Evolutionary conservation across 2,329 filamentous ascomycete genomes (phyloP).

Genomic region (Colletotrichum tropicicola): DNA sequence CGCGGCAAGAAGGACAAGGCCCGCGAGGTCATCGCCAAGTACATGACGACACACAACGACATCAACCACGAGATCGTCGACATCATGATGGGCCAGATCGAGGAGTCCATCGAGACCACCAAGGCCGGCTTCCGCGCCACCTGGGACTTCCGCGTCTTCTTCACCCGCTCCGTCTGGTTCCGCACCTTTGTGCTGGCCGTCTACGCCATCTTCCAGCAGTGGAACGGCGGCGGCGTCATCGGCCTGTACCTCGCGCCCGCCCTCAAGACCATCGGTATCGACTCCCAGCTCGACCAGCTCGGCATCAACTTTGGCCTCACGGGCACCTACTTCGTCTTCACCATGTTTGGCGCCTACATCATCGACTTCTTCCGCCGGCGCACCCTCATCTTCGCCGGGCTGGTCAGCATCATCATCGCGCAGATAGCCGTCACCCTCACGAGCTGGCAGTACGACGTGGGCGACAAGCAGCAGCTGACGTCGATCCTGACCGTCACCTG

Average conservation of each 20-base stretch:
- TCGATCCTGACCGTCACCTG: constrained; percentile 53
- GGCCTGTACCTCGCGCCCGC: constrained; percentile 50
- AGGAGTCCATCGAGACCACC: constrained; percentile 51
- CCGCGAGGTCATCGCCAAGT: constrained; percentile 42
- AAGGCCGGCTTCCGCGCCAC: constrained; percentile 45
- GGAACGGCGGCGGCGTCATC: constrained; percentile 54
- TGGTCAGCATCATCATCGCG: constrained; percentile 48
- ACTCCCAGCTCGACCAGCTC: constrained; percentile 44
- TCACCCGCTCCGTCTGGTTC: constrained; percentile 52
- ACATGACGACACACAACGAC: constrained; percentile 49
- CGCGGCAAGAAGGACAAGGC: constrained; percentile 46
- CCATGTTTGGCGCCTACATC: constrained; percentile 49
- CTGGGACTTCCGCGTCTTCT: constrained; percentile 57
- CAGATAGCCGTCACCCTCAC: constrained; percentile 56
- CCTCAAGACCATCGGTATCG: constrained; percentile 51
- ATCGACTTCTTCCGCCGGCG: constrained; percentile 51
- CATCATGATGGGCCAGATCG: constrained; percentile 51
- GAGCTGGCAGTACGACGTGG: constrained; percentile 52
- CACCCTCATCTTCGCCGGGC: constrained; percentile 43
- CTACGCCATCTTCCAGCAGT: constrained; percentile 56
- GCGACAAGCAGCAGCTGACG: constrained; percentile 38
- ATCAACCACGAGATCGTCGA: constrained; percentile 50
- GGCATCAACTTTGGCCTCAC: constrained; percentile 53
- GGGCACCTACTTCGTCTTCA: constrained; percentile 55
- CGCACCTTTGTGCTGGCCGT: constrained; percentile 52